Evolutionary conservation across 1,139 yeast species (phyloP).

Genomic region (Yamadazyma triangularis): DNA sequence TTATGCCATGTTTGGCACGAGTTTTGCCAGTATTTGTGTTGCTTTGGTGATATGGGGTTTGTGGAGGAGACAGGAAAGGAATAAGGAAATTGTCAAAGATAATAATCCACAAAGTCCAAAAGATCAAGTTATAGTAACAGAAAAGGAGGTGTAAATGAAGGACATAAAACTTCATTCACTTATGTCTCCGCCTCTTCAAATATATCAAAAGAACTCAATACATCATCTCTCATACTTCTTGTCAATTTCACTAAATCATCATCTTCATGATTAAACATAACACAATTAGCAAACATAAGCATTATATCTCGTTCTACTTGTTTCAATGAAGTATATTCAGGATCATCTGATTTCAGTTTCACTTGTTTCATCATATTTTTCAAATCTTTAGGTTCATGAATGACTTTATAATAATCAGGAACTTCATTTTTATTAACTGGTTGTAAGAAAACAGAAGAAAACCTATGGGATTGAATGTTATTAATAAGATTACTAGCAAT

Average conservation of each 20-base stretch:
- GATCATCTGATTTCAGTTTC: constrained; percentile 39
- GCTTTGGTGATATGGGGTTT: no score
- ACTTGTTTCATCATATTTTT: constrained; percentile 56
- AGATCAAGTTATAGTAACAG: neutral
- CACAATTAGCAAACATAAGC: constrained; percentile 79
- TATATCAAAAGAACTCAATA: constrained; percentile 45
- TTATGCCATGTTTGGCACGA: constrained; percentile 54
- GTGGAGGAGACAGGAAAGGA: no score
- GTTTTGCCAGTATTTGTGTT: constrained; percentile 27
- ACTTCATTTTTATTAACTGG: constrained; percentile 69
- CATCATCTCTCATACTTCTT: constrained; percentile 61
- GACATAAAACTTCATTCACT: neutral
- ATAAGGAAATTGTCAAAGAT: neutral
- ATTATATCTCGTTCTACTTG: constrained; percentile 66
- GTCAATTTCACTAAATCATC: constrained; percentile 62
- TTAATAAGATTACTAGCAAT: constrained; percentile 56
- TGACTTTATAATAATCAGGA: constrained; percentile 59
- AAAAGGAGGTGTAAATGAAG: neutral
- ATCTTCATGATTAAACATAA: constrained; percentile 71
- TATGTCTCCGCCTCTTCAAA: constrained; percentile 30
- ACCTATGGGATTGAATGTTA: constrained; percentile 65
- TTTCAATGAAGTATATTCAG: constrained; percentile 49
- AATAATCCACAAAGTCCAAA: neutral
- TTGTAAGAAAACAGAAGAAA: constrained; percentile 67
- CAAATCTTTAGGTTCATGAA: constrained; percentile 64